Evolutionary conservation across 345 rosid species (phyloP).

Genomic region (Trapa bicornis): DNA sequence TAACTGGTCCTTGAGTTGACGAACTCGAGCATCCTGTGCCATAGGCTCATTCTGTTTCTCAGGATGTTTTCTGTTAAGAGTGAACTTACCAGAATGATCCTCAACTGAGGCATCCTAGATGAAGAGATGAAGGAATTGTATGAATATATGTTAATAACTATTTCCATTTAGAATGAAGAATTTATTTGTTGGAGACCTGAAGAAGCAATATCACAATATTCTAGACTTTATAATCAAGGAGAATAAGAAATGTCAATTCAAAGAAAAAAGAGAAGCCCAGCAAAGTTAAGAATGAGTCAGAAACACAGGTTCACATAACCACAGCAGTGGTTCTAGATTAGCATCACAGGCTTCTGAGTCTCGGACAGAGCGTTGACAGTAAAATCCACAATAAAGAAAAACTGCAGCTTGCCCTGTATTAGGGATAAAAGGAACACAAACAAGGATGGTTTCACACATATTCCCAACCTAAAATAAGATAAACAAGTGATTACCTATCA

Average conservation of each 20-base stretch:
- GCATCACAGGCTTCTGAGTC: neutral
- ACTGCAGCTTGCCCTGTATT: slow-evolving; percentile 1
- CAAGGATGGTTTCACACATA: neutral
- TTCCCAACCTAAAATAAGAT: neutral
- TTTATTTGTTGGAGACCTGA: neutral
- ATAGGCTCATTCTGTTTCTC: slow-evolving; percentile 25
- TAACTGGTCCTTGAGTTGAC: slow-evolving; percentile 81
- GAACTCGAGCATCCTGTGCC: slow-evolving; percentile 49
- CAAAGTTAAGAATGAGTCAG: neutral
- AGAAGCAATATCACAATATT: neutral
- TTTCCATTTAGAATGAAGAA: neutral
- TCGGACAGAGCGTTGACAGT: neutral
- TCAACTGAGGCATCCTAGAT: slow-evolving; percentile 22
- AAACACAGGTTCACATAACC: neutral
- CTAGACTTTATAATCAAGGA: neutral
- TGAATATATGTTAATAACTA: neutral
- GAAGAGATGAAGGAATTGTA: slow-evolving; percentile 2
- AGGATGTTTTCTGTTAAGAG: slow-evolving; percentile 23
- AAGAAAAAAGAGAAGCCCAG: neutral
- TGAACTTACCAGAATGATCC: slow-evolving; percentile 20
- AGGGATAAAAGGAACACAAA: slow-evolving; percentile 1
- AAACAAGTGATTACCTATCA: neutral
- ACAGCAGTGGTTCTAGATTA: neutral
- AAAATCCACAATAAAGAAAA: neutral
- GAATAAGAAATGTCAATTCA: neutral